Conservation (phyloP, 2,329 filamentous ascomycete genomes). For the Trichoderma gracile region DNA sequence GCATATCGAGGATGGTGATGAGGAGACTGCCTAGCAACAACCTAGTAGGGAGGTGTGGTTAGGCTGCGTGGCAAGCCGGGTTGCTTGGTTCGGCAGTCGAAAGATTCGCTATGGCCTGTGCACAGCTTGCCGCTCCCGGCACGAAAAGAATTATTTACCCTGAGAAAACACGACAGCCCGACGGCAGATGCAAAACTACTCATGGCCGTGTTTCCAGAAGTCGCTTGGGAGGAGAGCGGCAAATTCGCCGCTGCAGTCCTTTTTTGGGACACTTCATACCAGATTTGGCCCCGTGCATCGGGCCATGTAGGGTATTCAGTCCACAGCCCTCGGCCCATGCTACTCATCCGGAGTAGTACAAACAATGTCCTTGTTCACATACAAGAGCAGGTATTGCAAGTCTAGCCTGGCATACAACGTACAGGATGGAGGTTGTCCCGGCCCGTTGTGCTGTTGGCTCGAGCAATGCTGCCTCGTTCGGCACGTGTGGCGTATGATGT, state of each 20-base stretch:
- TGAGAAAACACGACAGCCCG: neutral
- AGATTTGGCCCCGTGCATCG: conserved; percentile 28
- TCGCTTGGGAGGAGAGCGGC: neutral
- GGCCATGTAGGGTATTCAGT: conserved; percentile 19
- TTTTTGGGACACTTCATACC: conserved; percentile 18
- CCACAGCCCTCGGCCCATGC: conserved; percentile 22
- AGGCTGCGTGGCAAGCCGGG: conserved; percentile 8
- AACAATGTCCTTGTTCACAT: conserved; percentile 5
- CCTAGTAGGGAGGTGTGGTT: conserved; percentile 5
- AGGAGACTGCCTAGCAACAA: neutral
- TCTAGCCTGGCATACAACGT: neutral
- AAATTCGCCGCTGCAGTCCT: neutral
- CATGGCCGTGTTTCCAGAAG: neutral
- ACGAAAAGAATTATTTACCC: neutral
- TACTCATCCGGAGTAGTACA: conserved; percentile 25
- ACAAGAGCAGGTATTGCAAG: neutral
- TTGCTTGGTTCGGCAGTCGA: conserved; percentile 24
- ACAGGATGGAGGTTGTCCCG: conserved; percentile 1
- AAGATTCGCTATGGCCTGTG: conserved; percentile 29
- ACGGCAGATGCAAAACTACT: neutral
- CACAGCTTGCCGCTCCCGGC: conserved; percentile 15
- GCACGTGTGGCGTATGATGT: conserved; percentile 21
- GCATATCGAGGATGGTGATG: neutral
- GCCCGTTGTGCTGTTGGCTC: conserved; percentile 16
- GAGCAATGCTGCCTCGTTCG: neutral